A percentile compares a stretch with the other conserved stretches of the same genome.
phyloP scores from a whole-genome alignment of 2,329 filamentous ascomycete species.

The Chaetomium strumarium region DNA sequence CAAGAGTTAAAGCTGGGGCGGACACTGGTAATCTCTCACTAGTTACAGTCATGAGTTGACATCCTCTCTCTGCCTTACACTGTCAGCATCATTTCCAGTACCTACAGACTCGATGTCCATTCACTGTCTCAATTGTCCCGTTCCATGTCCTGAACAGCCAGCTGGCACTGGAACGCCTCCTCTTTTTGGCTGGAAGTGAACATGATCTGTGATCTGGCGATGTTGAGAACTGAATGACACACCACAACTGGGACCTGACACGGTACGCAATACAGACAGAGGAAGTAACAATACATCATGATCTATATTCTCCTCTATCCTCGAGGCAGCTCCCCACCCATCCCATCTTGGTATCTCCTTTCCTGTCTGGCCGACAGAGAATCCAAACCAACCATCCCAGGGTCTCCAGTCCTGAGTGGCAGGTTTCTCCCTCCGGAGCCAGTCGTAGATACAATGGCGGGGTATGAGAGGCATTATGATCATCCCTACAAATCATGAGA shows the following conservation, averaged over 20 bases:
- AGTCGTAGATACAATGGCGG: constrained; percentile 19
- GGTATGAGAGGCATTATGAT: constrained; percentile 21
- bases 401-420: constrained; percentile 25
- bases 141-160: too few relatives aligned
- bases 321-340: constrained; percentile 17
- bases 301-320: constrained; percentile 23
- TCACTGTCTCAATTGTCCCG: too few relatives aligned
- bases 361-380: constrained; percentile 14
- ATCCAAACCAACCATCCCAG: constrained; percentile 17
- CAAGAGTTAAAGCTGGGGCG: background rate
- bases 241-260: too few relatives aligned
- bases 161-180: too few relatives aligned
- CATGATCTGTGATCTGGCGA: too few relatives aligned
- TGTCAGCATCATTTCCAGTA: too few relatives aligned
- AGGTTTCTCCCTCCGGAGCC: constrained; percentile 12
- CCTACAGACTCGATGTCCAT: too few relatives aligned
- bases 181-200: too few relatives aligned
- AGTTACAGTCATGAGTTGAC: too few relatives aligned
- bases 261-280: background rate
- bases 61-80: too few relatives aligned
- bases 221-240: too few relatives aligned
- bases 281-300: constrained; percentile 5
- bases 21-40: background rate
- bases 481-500: constrained; percentile 22
- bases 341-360: constrained; percentile 22